Base-by-base conservation (phyloP, 2,329 filamentous ascomycete species). In the Ophiostoma fasciatum region DNA sequence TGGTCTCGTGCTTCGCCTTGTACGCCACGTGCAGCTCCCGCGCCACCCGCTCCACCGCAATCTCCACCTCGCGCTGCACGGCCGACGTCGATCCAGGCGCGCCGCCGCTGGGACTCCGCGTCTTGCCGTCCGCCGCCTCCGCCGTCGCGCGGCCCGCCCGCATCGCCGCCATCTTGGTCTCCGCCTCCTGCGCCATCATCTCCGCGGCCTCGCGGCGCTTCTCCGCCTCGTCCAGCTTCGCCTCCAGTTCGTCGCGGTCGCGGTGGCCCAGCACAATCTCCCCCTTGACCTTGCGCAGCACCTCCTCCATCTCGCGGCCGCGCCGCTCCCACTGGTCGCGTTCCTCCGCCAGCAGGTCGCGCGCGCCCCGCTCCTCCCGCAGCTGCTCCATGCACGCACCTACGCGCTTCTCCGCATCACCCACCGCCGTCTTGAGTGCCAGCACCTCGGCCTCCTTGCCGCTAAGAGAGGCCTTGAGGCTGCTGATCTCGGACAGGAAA, bases 1-100 rank as follows among this genome's bases (percentile, higher is more conserved):
- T 98, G 43, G 78, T 83, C 62, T 96, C 88, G 55, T 98, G 90
- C 61, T 98, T 98, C 52, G 80, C 77, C 62, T 94, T 96, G 69
- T 98, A 98, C 10, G 94, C 68, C 0, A 78, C 70, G 54, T 98
- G 90, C 28, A 98, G 68, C 52, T 98, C 90, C 21, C 84, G 73
- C n/a, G 88, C 87, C 28, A 96, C 85, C 46, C 87, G 84, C 57
- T 94, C 84, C 17, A 88, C 80, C 2, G 81, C 80, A 30, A 82
- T 67, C 51, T 94, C 87, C 33, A 94, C 80, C 45, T 93, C 84
- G 46, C 61, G 53, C 48, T 60, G 55, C 12, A 42, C 31, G 6
- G 28, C 23, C 3, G 28, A 23, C 17, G 18, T 15, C 25, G 18
- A 28, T 3, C 29, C 21, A 1, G 61, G 56, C 31, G 45, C 57